Base-by-base conservation (phyloP, 495 filamentous ascomycete genomes). In the Penicillium coprophilum region DNA sequence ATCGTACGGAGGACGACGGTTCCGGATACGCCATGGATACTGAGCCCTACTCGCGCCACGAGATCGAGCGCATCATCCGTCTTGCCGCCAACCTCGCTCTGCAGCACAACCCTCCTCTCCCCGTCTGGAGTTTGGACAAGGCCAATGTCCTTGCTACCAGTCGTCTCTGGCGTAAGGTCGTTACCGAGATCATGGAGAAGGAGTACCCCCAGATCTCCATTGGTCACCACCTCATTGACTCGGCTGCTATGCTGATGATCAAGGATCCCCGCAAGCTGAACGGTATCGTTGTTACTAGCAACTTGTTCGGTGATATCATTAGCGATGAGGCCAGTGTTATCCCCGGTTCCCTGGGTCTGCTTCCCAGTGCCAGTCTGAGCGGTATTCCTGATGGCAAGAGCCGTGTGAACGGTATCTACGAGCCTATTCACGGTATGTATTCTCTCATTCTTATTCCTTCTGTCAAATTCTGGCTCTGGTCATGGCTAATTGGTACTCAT, bases 271-370 rank as follows among this genome's bases (percentile, higher is more conserved):
- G 89, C 21, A 84, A 88, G 49, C 79, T 98, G 46, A 97, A 97
- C 70, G 94, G 94, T 48, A 85, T 98, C 20, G 82, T 98, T 41
- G 85, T 98, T 36, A 96, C 92, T 7, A 93, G 88, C 76, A 97
- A 98, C 72, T 68, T 98, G 59, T 96, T 96, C 68, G 94, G 94
- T 57, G 94, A 98, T 72, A 98, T 98, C 69, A 92, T 98, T 66
- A 87, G 81, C 65, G 94, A 98, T 68, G 94, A 98, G 82, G 93
- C 94, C 8, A 93, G 88, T 69, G 94, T 96, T 28, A 97, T 98
- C 47, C 91, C 93, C 8, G 94, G 94, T 2, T 91, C 86, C 55
- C 83, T 98, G 66, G 94, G 94, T 5, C 72, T 98, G 62, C 76
- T 96, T 68, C 94, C 94, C 10, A 92, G 88, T 72, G 94, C 94